phyloP scores from a whole-genome alignment of 805 yeast genomes.

The Pichia cephalocereana region DNA sequence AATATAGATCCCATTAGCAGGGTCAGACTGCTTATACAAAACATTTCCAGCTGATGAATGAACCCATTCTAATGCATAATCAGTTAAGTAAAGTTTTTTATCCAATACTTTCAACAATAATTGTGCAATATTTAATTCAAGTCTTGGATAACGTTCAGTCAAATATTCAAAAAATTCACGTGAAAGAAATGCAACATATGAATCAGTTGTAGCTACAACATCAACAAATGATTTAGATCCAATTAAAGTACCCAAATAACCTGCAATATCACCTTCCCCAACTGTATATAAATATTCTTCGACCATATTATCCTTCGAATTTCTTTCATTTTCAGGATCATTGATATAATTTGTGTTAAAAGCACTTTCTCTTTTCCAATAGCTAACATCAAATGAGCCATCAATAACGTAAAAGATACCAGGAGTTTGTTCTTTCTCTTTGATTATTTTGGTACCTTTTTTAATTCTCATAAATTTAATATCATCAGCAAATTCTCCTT shows the following conservation, averaged over 20 bases:
- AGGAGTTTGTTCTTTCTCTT: conserved; percentile 54
- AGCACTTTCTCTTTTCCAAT: conserved; percentile 26
- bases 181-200: conserved; percentile 65
- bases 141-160: conserved; percentile 65
- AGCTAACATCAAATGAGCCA: conserved; percentile 62
- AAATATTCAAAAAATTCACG: conserved; percentile 52
- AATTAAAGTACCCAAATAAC: conserved; percentile 72
- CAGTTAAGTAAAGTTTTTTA: conserved; percentile 60
- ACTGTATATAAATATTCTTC: conserved; percentile 48
- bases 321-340: conserved; percentile 1
- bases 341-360: conserved; percentile 9
- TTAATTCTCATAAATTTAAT: conserved; percentile 47
- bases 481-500: conserved; percentile 47
- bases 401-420: conserved; percentile 78
- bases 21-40: conserved; percentile 71
- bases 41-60: conserved; percentile 81
- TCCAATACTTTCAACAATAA: conserved; percentile 61
- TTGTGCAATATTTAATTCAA: conserved; percentile 72
- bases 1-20: conserved; percentile 84
- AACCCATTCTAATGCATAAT: conserved; percentile 92
- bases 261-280: conserved; percentile 74
- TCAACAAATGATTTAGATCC: conserved; percentile 74
- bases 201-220: conserved; percentile 50
- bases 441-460: conserved; percentile 48
- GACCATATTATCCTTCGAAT: background rate